Percentiles rank a stretch among this genome's conserved stretches.
Evolutionary conservation across 495 filamentous ascomycete genomes (phyloP).

Genomic region (Margaritispora aquatica): DNA sequence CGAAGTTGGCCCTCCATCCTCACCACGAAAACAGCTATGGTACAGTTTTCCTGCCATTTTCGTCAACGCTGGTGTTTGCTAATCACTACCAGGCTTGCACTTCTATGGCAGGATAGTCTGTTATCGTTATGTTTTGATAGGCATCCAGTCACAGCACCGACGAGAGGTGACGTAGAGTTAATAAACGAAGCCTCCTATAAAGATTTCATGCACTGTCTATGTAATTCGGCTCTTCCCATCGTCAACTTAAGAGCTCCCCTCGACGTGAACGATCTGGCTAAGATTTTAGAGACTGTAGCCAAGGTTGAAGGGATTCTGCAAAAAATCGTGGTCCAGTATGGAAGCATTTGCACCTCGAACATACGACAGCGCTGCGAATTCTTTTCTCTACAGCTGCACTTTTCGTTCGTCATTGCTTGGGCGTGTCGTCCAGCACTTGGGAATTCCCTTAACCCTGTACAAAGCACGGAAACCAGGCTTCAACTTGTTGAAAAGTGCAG

Average conservation of each 20-base stretch:
- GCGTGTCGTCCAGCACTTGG: slow-evolving; percentile 43
- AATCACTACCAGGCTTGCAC: background rate
- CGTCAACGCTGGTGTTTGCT: no score
- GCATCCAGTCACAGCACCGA: slow-evolving; percentile 27
- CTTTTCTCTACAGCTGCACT: slow-evolving; percentile 43
- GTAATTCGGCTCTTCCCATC: background rate
- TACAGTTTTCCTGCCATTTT: no score
- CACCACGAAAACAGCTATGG: no score
- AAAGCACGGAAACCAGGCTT: no score
- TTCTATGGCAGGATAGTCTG: slow-evolving; percentile 44
- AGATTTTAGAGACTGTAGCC: background rate
- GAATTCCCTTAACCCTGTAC: slow-evolving; percentile 26
- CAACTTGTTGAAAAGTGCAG: slow-evolving; percentile 47
- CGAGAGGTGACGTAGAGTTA: slow-evolving; percentile 35
- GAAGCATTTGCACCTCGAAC: no score
- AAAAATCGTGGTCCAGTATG: no score
- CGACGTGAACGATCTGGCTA: background rate
- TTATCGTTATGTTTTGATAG: slow-evolving; percentile 47
- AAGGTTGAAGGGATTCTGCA: background rate
- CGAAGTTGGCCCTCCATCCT: no score
- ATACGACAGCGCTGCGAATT: slow-evolving; percentile 43
- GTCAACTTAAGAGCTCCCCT: background rate
- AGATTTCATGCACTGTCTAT: background rate
- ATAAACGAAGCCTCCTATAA: slow-evolving; percentile 24
- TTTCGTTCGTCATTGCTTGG: slow-evolving; percentile 42